These are phyloP conservation scores for Spergularia bocconei DNA, from an alignment of 148 eudicot genomes.

Conservation along the genomic window DNA sequence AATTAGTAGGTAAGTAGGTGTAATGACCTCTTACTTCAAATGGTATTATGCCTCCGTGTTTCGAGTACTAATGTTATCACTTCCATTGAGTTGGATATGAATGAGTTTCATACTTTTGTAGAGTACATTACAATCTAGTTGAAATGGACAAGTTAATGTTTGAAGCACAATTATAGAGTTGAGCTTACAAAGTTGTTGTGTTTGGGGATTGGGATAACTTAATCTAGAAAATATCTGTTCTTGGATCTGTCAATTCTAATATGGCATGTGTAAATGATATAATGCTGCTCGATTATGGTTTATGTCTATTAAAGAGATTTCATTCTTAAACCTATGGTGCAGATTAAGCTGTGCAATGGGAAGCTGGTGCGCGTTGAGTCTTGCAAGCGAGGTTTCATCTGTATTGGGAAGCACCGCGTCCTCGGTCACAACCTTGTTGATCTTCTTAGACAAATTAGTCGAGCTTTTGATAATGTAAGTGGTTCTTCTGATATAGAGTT, in stretches of 20 bases:
- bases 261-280: background rate
- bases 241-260: background rate
- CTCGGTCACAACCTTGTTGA: slow-evolving; percentile 92
- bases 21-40: no score
- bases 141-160: background rate
- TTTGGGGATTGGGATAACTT: background rate
- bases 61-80: background rate
- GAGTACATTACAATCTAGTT: background rate
- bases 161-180: background rate
- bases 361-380: slow-evolving; percentile 74
- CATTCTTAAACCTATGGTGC: slow-evolving; percentile 14
- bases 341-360: slow-evolving; percentile 97
- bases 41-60: no score
- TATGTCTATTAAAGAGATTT: background rate
- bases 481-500: background rate
- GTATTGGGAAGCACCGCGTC: slow-evolving; percentile 77
- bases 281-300: background rate
- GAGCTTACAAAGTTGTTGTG: background rate
- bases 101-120: background rate
- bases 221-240: background rate
- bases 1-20: no score
- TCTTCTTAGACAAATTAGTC: slow-evolving; percentile 80
- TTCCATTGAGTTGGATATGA: background rate
- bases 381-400: slow-evolving; percentile 79
- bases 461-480: slow-evolving; percentile 94